A percentile compares a stretch with the other conserved stretches of the same genome.
These are phyloP conservation scores for Erysiphe pulchra DNA, from an alignment of 2,329 filamentous ascomycete species.

Conservation along the genomic window DNA sequence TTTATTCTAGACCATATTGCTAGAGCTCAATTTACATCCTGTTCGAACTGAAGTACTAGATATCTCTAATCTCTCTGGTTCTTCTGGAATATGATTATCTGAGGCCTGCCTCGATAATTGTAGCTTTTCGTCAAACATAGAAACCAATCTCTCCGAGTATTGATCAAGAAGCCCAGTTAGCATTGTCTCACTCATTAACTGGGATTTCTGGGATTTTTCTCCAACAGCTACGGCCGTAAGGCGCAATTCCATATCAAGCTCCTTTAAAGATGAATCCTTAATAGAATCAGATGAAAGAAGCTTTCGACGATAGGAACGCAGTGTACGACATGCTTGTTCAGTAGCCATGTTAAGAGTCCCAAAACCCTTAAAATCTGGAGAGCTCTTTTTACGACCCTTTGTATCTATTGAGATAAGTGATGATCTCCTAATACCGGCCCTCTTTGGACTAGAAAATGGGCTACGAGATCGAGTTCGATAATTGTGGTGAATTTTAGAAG, in stretches of 20 bases:
- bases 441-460: slow-evolving; percentile 10
- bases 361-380: slow-evolving; percentile 18
- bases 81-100: too few relatives aligned
- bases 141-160: slow-evolving; percentile 47
- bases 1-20: too few relatives aligned
- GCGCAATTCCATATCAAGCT: slow-evolving; percentile 37
- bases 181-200: slow-evolving; percentile 27
- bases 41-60: too few relatives aligned
- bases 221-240: slow-evolving; percentile 32
- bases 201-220: slow-evolving; percentile 15
- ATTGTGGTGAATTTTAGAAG: slow-evolving; percentile 4
- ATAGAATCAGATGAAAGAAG: slow-evolving; percentile 28
- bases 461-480: slow-evolving; percentile 11
- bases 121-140: slow-evolving; percentile 47
- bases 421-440: slow-evolving; percentile 19
- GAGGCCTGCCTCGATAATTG: slow-evolving; percentile 15
- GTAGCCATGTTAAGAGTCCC: slow-evolving; percentile 35
- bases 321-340: slow-evolving; percentile 34
- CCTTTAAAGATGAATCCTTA: slow-evolving; percentile 29
- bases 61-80: too few relatives aligned
- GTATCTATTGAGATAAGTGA: slow-evolving; percentile 22
- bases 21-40: too few relatives aligned
- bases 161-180: slow-evolving; percentile 43
- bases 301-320: slow-evolving; percentile 37
- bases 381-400: slow-evolving; percentile 23